Evolutionary conservation across 495 filamentous ascomycete species (phyloP), one percentile per base, ranked within the genome.

Genomic region (Letharia columbiana): DNA sequence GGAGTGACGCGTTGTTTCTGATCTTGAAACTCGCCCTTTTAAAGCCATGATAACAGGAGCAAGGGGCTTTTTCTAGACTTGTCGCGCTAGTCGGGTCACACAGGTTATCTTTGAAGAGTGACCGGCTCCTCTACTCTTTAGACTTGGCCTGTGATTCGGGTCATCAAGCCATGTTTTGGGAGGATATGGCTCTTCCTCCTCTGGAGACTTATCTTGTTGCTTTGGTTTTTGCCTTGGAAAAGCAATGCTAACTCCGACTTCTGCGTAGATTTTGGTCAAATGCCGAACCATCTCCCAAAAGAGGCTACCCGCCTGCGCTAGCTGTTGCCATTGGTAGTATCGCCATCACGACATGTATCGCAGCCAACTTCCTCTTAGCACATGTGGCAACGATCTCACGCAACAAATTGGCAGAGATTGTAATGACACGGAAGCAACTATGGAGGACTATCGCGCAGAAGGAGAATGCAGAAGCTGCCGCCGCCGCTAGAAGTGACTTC

Each of bases 381-480:
- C 71, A 73, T 66, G 67, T 68, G 47, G 71, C 68, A 41, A 73
- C 70, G 20, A 59, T 73, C 33, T 71, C 70, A 44, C 70, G 71
- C 18, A 73, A 73, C 42, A 73, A 73, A 42, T 61, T 73, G 28
- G 71, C 71, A 58, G 71, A 73, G 42, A 71, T 73, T 40, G 70
- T 73, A 3, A 65, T 66, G 70, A 73, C 71, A 47, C 59, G 71
- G 58, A 73, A 69, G 40, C 61, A 70, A 39, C 41, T 73, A 10
- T 73, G 71, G 71, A 71, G 68, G 44, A 70, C 71, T 35, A 73
- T 73, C 23, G 71, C 71, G 7, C 68, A 70, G 50, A 73, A 73
- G 58, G 71, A 73, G 62, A 71, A 71, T 61, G 71, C 71, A 56
- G 71, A 73, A 56, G 66, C 65, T 33, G 70, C 71, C 2, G 71